These are phyloP conservation scores for Xylariaceae sp. DNA, from an alignment of 2,329 filamentous ascomycete genomes.

Conservation along the genomic window DNA sequence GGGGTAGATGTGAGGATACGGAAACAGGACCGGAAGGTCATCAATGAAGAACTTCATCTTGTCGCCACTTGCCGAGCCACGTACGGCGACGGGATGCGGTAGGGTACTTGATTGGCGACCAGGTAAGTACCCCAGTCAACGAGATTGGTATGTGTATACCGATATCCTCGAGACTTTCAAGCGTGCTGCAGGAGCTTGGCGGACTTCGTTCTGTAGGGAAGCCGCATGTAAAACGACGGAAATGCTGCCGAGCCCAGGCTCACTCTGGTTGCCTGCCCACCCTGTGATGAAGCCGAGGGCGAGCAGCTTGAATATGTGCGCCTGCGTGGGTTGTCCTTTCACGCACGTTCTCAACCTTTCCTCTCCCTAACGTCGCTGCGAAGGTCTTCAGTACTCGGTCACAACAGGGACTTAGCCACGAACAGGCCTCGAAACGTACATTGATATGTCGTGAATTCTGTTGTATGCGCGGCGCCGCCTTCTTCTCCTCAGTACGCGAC, in stretches of 20 bases:
- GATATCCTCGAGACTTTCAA: background rate
- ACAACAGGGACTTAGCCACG: background rate
- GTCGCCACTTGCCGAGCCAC: background rate
- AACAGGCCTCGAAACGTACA: background rate
- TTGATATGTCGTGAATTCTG: too few relatives aligned
- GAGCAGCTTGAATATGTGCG: background rate
- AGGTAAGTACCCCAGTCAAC: background rate
- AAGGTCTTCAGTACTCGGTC: background rate
- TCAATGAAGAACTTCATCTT: slow-evolving; percentile 75
- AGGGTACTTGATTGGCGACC: background rate
- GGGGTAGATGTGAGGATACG: slow-evolving; percentile 42
- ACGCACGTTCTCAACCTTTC: background rate
- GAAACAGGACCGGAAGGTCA: slow-evolving; percentile 41
- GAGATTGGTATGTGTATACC: background rate
- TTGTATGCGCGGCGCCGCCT: background rate
- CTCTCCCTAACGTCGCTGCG: background rate
- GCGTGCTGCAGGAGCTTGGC: background rate
- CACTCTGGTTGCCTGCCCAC: background rate
- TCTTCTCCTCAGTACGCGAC: background rate
- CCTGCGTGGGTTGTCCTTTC: background rate
- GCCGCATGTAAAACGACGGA: background rate
- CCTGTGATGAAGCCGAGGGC: background rate
- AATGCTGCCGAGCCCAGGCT: background rate
- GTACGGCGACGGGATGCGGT: background rate
- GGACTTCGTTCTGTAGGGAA: background rate